Evolutionary conservation across 1,284 basidiomycete species (phyloP), one percentile per base, ranked within the genome.

Genomic region (Leccinum olivaceoglutinosum): DNA sequence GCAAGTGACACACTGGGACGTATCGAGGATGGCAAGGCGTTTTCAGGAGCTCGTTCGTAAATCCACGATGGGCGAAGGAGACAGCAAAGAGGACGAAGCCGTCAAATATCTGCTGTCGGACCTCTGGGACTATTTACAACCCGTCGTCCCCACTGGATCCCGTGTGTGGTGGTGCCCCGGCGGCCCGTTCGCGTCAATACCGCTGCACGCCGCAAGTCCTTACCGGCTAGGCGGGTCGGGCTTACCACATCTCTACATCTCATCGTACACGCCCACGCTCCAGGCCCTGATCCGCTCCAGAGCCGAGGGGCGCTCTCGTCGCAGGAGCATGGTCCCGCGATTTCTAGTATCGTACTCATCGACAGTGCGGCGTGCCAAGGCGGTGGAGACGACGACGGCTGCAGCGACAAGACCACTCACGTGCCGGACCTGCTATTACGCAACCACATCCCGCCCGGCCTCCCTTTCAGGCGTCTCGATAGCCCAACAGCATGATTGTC

Each of bases 81-180:
- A 34, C 38, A 29, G 62, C 3, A 16, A 29, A 12, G 25, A 54
- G 10, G 58, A 59, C 21, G 57, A 61, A 59, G 56, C 61, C 5
- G 62, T 73, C 25, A 41, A 62, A n/a, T 4, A 58, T 9, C 58
- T 75, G 6, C 62, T 80, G 14, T 63, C 71, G 2, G 63, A 65
- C 5, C 65, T 79, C 18, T 79, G 78, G 78, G 63, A 71, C n/a
- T 63, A 61, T 46, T 34, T 79, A 5, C 25, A 60, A 46, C 38
- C 62, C 4, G 57, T 56, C 29, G 59, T 65, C 5, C 59, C 62
- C 1, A 59, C 57, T 16, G 66, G 73, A 16, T 73, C 76, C 2
- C 74, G 76, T 10, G 69, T 82, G 16, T 81, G 80, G 78, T 82
- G 80, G 80, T 81, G 78, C 61, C 78, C 78, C 2, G 77, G 76